Percentiles rank a stretch among this genome's conserved stretches.
phyloP scores from a whole-genome alignment of 2,329 filamentous ascomycete species.

The Neonectria hederae region DNA sequence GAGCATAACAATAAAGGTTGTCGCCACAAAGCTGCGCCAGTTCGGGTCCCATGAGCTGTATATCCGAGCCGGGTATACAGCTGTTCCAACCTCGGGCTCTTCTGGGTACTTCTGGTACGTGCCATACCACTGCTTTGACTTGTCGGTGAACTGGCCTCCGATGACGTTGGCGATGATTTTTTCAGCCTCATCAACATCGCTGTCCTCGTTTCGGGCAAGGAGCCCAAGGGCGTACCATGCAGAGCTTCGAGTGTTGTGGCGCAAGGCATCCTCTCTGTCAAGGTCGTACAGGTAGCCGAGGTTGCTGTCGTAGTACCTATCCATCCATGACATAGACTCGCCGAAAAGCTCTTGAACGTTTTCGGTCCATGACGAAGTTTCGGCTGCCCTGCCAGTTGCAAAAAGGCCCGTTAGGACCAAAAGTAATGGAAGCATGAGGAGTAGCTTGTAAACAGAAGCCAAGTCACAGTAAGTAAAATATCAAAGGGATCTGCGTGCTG shows the following conservation, averaged over 20 bases:
- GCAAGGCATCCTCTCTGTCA: conserved; percentile 54
- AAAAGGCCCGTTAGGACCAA: background rate
- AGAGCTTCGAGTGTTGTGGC: conserved; percentile 66
- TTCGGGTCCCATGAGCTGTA: conserved; percentile 71
- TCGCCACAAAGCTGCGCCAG: conserved; percentile 71
- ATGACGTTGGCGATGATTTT: conserved; percentile 65
- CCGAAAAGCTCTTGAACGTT: conserved; percentile 22
- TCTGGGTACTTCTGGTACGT: conserved; percentile 65
- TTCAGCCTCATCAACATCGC: conserved; percentile 60
- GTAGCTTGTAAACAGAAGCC: background rate
- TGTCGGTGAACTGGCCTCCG: conserved; percentile 60
- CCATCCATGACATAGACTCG: conserved; percentile 54
- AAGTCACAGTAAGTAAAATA: background rate
- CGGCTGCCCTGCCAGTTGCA: background rate
- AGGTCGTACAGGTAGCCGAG: conserved; percentile 64
- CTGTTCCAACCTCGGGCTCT: conserved; percentile 65
- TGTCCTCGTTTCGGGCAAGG: conserved; percentile 61
- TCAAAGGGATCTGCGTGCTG: background rate
- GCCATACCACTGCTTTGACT: conserved; percentile 63
- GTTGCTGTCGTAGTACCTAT: conserved; percentile 61
- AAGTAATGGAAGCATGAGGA: background rate
- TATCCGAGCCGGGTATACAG: conserved; percentile 58
- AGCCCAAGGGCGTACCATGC: conserved; percentile 69
- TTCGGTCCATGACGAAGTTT: background rate
- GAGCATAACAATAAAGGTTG: conserved; percentile 64